Evolutionary conservation across 1,284 basidiomycete genomes (phyloP), one percentile per base, ranked within the genome.

Genomic region (Melampsora larici-populina): DNA sequence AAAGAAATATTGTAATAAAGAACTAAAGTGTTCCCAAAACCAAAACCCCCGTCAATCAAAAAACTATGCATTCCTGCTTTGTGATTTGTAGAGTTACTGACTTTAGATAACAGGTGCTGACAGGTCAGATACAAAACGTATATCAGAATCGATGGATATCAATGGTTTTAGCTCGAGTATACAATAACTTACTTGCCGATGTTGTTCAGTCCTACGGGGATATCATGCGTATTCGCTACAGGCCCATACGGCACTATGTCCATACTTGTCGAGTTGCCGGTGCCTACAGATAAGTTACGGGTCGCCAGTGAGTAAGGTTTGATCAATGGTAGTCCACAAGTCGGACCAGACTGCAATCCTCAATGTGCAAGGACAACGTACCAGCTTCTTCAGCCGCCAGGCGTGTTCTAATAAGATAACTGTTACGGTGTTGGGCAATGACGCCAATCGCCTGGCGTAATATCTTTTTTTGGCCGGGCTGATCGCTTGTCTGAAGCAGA

Each of bases 91-190:
- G 13, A 58, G 5, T 24, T 43, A 69, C 74, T 76, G 15, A 76
- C 74, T 76, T 76, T 29, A 31, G 9, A 78, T 43, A 63, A 79
- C 79, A 66, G 75, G 79, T 80, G 31, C 69, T 76, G 55, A 11
- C 72, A 75, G 24, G 74, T 73, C 72, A 24, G 63, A 40, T 66
- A 13, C n/a, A 40, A 63, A 74, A 31, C 11, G 51, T 60, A 49
- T 17, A 8, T 58, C 29, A 15, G 21, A 36, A 9, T 21, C 62
- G 9, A 43, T 17, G 18, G n/a, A 46, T 58, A 24, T 21, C 1
- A 31, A 94, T 85, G 24, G 92, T 94, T 83, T 95, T 74, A 96
- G 87, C 83, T 95, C 96, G 83, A 93, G 95, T 0, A 93, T 95
- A 82, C 17, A 31, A 0, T 31, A 6, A 75, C 74, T 62, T 46